phyloP scores from a whole-genome alignment of 257 asterid species.

The Hygrophila difformis region DNA sequence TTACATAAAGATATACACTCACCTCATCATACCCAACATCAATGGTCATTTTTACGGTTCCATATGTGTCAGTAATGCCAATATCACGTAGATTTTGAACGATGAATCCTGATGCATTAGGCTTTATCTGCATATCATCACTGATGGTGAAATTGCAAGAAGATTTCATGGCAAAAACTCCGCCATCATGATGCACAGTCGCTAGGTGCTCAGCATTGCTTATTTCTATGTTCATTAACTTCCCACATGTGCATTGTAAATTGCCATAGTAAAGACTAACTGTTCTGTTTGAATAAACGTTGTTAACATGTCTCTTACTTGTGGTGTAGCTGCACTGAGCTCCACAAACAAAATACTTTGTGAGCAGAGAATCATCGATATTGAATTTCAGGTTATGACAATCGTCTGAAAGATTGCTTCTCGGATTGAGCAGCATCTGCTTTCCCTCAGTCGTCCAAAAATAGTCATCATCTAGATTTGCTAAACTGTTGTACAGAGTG shows the following conservation, averaged over 20 bases:
- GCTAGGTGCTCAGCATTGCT: too few relatives aligned
- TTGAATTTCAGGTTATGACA: constrained; percentile 9
- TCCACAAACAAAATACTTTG: background rate
- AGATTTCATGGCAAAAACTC: constrained; percentile 2
- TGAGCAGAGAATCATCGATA: background rate
- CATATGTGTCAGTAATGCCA: constrained; percentile 8
- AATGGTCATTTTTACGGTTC: too few relatives aligned
- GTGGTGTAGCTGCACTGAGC: background rate
- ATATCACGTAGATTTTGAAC: constrained; percentile 1
- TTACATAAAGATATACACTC: too few relatives aligned
- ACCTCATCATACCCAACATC: too few relatives aligned
- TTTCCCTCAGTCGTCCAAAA: constrained; percentile 4
- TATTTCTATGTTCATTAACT: background rate
- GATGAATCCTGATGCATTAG: constrained; percentile 3
- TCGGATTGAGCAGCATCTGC: constrained; percentile 13
- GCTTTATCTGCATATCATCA: constrained; percentile 8
- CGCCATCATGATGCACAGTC: too few relatives aligned
- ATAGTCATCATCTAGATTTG: background rate
- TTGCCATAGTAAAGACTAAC: background rate
- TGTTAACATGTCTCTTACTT: too few relatives aligned
- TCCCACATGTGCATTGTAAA: constrained; percentile 7
- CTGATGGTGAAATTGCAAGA: too few relatives aligned
- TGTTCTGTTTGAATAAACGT: too few relatives aligned
- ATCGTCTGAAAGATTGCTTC: background rate
- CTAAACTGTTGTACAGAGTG: too few relatives aligned